Conservation (phyloP, 1,284 basidiomycete species). For the Boletus hoseneyae region DNA sequence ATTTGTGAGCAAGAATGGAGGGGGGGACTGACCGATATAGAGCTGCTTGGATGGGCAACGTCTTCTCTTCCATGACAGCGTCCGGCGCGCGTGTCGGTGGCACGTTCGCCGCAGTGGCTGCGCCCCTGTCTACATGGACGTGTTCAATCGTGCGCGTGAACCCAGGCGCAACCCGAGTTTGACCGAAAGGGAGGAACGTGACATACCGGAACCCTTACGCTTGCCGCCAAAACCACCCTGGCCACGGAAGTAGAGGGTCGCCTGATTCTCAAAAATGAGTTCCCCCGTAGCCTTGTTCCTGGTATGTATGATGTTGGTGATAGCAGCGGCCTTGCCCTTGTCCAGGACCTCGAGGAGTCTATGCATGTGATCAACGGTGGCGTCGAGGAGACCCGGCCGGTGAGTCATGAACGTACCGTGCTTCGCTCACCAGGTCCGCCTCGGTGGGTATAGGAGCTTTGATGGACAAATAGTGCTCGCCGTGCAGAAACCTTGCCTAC, state of each 20-base stretch:
- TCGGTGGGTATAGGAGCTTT: slow-evolving; percentile 85
- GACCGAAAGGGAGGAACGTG: neutral
- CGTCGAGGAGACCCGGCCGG: neutral
- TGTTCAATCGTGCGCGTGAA: neutral
- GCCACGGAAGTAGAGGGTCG: slow-evolving; percentile 91
- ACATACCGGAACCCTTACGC: slow-evolving; percentile 71
- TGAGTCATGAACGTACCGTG: slow-evolving; percentile 47
- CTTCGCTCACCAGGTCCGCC: slow-evolving; percentile 78
- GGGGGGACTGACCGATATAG: slow-evolving; percentile 68
- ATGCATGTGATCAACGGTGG: slow-evolving; percentile 3
- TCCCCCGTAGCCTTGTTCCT: slow-evolving; percentile 78
- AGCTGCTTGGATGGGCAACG: slow-evolving; percentile 78
- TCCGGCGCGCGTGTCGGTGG: slow-evolving; percentile 85
- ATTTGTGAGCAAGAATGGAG: neutral
- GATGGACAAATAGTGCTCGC: slow-evolving; percentile 94
- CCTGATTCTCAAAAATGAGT: slow-evolving; percentile 89
- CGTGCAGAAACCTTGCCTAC: slow-evolving; percentile 93
- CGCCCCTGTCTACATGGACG: slow-evolving; percentile 71
- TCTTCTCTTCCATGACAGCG: slow-evolving; percentile 85
- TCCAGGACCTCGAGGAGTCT: slow-evolving; percentile 80
- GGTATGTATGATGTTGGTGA: slow-evolving; percentile 77
- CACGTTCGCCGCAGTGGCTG: slow-evolving; percentile 82
- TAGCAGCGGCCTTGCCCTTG: slow-evolving; percentile 91
- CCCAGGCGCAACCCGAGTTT: neutral
- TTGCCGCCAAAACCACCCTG: slow-evolving; percentile 95